Evolutionary conservation across 2,329 filamentous ascomycete genomes (phyloP), one percentile per base, ranked within the genome.

Genomic region (Fusarium vanettenii): DNA sequence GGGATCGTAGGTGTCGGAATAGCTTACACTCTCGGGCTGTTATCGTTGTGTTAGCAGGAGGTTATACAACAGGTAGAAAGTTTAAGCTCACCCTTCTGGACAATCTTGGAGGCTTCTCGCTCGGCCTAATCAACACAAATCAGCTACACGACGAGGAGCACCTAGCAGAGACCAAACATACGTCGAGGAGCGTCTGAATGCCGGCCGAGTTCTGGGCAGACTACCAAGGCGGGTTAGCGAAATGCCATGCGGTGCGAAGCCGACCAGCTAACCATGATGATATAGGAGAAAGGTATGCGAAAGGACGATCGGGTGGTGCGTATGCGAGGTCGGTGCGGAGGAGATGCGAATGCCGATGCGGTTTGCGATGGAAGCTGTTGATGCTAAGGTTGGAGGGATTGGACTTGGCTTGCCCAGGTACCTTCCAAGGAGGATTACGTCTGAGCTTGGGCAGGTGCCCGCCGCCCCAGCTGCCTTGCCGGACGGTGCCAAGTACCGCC

Each of bases 171-270:
- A 55, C 61, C 56, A 41, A 59, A 59, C 93, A 81, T 93, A 99
- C 97, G 87, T 98, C 97, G 87, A 99, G 95, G 82, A 99, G 92
- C 83, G 96, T 98, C 87, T 98, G 96, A 84, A 99, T 99, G 85
- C 97, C 97, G 81, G 94, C 93, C 77, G 97, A 98, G 89, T 98
- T 98, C 88, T 98, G 97, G 83, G 96, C 97, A 84, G 97, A 97
- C 96, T 98, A 82, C 35, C 79, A 73, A 62, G 75, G 33, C 65
- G 69, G 59, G 70, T 79, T 73, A 81, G 79, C 75, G 69, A 76
- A 76, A 79, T 64, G 63, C 66, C 35, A 43, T 45, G 60, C 50
- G 61, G 62, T 25, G 39, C 31, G 69, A 64, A 45, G 64, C 60
- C 61, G 39, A 33, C 61, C 31, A 43, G 66, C 77, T 71, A 52